Evolutionary conservation across 306 rosid species (phyloP), one percentile per base, ranked within the genome.

Genomic region (Sophora flavescens): DNA sequence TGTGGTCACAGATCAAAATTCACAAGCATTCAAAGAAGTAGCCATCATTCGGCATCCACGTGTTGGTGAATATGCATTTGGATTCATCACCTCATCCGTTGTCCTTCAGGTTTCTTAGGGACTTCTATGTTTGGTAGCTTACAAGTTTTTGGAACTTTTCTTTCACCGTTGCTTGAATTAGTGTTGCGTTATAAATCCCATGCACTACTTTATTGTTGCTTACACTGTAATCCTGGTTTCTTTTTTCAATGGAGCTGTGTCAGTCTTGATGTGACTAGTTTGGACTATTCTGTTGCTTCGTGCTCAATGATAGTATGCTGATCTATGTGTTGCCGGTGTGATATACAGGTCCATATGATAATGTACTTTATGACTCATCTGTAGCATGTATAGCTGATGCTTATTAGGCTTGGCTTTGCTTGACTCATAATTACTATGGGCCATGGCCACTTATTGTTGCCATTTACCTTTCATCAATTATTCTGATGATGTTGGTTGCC

Each of bases 21-120:
- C 93, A 30, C 93, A 91, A 63, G 98, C 98, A 59, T 93, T 93
- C 78, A 93, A 93, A 88, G 98, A 93, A 86, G 98, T 93, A 74
- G 98, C 98, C 59, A 91, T 93, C 71, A 93, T 93, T 76, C 90
- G 98, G 81, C 98, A 93, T 86, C 98, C 98, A 33, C 98, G 98
- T 72, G 72, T 93, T 75, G 98, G 98, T 70, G 98, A 93, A 93
- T 93, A 93, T 84, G 98, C 98, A 56, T 91, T 93, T 74, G 98
- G 97, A 70, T 93, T 93, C 90, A 93, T 93, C 68, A 93, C 98
- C 47, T 93, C 98, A 45, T 87, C 93, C 2, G 93, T 93, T 62
- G 78, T 85, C 82, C 97, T 93, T 75, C 98, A 93, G 98, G 98
- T 93, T 52, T 79, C 79, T 17, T 61, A 35, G 6, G 17, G 22